phyloP scores from a whole-genome alignment of 2,329 filamentous ascomycete genomes.

The Fusarium irregulare region DNA sequence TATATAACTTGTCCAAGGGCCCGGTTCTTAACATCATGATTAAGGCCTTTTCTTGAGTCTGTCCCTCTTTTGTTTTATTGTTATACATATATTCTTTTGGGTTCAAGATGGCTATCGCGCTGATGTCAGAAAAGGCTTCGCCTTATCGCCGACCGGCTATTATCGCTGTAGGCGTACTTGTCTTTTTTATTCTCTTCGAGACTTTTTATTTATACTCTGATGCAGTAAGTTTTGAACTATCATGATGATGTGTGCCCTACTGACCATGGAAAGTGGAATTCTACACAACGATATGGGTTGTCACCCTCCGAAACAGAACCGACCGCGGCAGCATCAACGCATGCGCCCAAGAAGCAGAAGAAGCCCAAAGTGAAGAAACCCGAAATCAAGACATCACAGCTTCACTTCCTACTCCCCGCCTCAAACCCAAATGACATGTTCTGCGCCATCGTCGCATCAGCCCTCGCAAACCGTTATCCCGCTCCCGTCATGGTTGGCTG shows the following conservation, averaged over 20 bases:
- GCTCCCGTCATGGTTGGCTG: conserved; percentile 54
- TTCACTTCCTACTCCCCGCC: conserved; percentile 55
- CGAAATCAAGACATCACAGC: conserved; percentile 44
- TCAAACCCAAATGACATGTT: conserved; percentile 52
- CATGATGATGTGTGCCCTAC: not conserved
- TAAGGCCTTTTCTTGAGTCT: not conserved
- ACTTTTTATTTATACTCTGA: conserved; percentile 22
- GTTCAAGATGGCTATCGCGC: conserved; percentile 6
- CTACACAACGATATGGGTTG: conserved; percentile 11
- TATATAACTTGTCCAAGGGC: conserved; percentile 4
- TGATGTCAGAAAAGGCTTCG: conserved; percentile 18
- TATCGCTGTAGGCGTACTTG: conserved; percentile 6
- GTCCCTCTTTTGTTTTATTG: not conserved
- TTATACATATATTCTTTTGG: not conserved
- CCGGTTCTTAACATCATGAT: conserved; percentile 2
- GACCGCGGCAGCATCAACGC: conserved; percentile 17
- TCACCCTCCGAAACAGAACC: conserved; percentile 7
- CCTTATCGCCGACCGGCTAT: conserved; percentile 16
- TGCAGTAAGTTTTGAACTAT: conserved; percentile 9
- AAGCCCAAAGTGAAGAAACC: not conserved
- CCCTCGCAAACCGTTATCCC: conserved; percentile 53
- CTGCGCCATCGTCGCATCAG: conserved; percentile 55
- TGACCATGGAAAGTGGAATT: conserved; percentile 23
- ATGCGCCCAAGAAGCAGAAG: conserved; percentile 10
- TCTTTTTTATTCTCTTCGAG: conserved; percentile 27